Evolutionary conservation across 805 yeast species (phyloP), one percentile per base, ranked within the genome.

Genomic region (Metschnikowia picachoensis): DNA sequence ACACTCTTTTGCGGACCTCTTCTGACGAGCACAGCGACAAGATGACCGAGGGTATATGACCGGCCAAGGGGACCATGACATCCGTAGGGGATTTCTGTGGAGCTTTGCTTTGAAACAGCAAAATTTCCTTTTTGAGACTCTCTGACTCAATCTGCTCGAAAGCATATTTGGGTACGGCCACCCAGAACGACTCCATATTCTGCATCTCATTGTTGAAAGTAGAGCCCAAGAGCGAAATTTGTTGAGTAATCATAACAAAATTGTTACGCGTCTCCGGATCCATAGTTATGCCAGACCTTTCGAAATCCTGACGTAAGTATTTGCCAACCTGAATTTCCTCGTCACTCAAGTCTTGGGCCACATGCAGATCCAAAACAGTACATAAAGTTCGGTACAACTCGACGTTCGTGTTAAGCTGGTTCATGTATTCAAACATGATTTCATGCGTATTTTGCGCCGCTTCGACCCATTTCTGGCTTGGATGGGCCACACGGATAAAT

Each of bases 361-460:
- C 47, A 31, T 46, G 37, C 47, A 45, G 49, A 2, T 69, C 63
- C 44, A 91, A 64, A 0, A 85, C 82, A n/a, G 64, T 58, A 17
- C 76, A 74, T 35, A 94, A 72, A 37, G 78, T 79, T 39, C 69
- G 64, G 58, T 83, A 88, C 28, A 94, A 71, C 32, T 78, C 83
- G 13, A 82, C 85, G 44, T 88, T 84, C 2, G 98, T 91, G 64
- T 94, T 94, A 37, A 94, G 71, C 43, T 85, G 77, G 64, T 90
- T 94, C 99, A 94, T 94, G 64, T 84, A 91, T 59, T 90, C 95
- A 64, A 85, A 92, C 86, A 92, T 80, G 52, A 80, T 73, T 56
- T 88, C 95, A 60, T 92, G 97, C 32, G 94, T 85, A 37, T 78
- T 75, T 59, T 92, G 96, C 1, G 99, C 96, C 1, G 90, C 91